Percentiles rank a stretch among this genome's conserved stretches.
Conservation (phyloP, 1,139 yeast genomes). For the Suhomyces atakaporum region DNA sequence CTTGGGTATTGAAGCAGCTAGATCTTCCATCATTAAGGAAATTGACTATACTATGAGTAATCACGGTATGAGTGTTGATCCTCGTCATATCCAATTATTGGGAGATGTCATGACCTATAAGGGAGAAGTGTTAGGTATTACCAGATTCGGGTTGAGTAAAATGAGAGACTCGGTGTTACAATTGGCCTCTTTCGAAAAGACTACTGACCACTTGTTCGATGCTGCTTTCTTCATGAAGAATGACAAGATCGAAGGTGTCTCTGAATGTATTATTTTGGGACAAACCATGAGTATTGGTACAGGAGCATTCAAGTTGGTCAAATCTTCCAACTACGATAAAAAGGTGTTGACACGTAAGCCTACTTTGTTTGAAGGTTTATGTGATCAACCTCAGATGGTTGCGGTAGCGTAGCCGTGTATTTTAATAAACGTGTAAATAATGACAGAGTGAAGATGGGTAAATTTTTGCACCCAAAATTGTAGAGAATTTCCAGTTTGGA, state of each 20-base stretch:
- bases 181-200: conserved; percentile 95
- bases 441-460: background rate
- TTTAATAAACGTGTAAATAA: conserved; percentile 2
- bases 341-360: conserved; percentile 52
- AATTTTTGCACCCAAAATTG: background rate
- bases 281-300: conserved; percentile 98
- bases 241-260: conserved; percentile 95
- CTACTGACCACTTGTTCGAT: conserved; percentile 96
- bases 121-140: conserved; percentile 97
- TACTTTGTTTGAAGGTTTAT: conserved; percentile 61
- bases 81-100: conserved; percentile 94
- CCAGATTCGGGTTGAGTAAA: conserved; percentile 95
- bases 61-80: conserved; percentile 99
- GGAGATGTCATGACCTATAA: conserved; percentile 99
- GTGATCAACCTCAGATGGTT: conserved; percentile 23
- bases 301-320: conserved; percentile 88
- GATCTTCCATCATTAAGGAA: conserved; percentile 89
- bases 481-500: background rate
- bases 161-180: conserved; percentile 98
- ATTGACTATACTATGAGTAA: conserved; percentile 98
- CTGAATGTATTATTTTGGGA: conserved; percentile 96
- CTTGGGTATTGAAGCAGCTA: conserved; percentile 96
- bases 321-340: conserved; percentile 50
- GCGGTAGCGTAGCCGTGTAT: conserved; percentile 12
- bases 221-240: conserved; percentile 98